These are phyloP conservation scores for Podospora anserina DNA, from an alignment of 495 filamentous ascomycete genomes.

Conservation along the genomic window DNA sequence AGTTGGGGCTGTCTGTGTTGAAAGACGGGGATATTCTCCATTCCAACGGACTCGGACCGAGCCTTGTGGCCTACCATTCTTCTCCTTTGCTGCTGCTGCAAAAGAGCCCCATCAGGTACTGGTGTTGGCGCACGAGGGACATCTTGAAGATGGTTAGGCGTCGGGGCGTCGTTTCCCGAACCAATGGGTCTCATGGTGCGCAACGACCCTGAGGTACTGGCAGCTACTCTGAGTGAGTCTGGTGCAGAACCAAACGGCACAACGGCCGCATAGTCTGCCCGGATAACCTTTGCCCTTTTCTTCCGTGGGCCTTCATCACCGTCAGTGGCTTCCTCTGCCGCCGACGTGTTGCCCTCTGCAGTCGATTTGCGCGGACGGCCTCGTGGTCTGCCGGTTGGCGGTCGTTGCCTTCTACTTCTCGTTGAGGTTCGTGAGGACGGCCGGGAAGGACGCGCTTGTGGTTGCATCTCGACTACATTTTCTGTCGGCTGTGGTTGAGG, in stretches of 20 bases:
- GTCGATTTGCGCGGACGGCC: conserved; percentile 48
- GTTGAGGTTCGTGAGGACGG: conserved; percentile 43
- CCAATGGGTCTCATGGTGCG: conserved; percentile 78
- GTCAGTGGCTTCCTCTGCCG: conserved; percentile 71
- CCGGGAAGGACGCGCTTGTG: conserved; percentile 22
- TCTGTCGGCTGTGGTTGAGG: conserved; percentile 18
- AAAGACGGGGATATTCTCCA: conserved; percentile 17
- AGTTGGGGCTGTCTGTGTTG: conserved; percentile 16
- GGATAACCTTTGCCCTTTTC: conserved; percentile 71
- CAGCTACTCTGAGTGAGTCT: conserved; percentile 80
- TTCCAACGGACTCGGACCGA: conserved; percentile 24
- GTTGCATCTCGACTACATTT: conserved; percentile 11
- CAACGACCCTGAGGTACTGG: conserved; percentile 81
- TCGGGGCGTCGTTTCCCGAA: conserved; percentile 48
- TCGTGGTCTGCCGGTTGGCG: conserved; percentile 43
- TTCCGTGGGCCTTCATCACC: conserved; percentile 58
- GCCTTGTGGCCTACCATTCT: conserved; percentile 19
- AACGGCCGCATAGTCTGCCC: conserved; percentile 64
- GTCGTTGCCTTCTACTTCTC: conserved; percentile 20
- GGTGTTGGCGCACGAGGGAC: conserved; percentile 80
- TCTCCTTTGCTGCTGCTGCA: conserved; percentile 31
- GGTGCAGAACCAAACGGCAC: conserved; percentile 65
- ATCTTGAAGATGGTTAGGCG: conserved; percentile 62
- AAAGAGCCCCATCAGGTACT: conserved; percentile 47
- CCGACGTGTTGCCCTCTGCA: conserved; percentile 55